Base-by-base conservation (phyloP, 306 rosid species). In the Lagenaria siceraria region DNA sequence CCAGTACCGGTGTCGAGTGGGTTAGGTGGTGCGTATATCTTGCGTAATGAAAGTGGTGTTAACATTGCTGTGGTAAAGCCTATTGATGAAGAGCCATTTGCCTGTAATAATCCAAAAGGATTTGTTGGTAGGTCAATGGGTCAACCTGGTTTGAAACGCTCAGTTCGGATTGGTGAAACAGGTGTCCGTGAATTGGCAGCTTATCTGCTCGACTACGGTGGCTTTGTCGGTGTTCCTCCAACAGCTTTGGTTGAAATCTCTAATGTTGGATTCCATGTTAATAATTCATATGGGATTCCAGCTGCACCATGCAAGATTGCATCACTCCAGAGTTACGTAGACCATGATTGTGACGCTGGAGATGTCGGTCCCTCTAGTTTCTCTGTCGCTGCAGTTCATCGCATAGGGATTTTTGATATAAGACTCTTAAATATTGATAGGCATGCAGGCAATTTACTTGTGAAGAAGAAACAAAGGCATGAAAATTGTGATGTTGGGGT, bases 391-490 rank as follows among this genome's bases (percentile, higher is more conserved):
- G 87, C 97, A 2, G 96, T 94, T 63, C 98, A 94, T 81, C 82
- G 79, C 35, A 87, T 94, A 29, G 98, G 96, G 52, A 90, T 90
- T 81, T 71, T 94, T 1, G 96, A 94, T 80, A 82, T 92, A 33
- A 83, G 97, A 71, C 84, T 92, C 18, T 69, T 94, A 46, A 94
- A 94, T 80, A 97, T 94, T 52, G 98, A 94, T 15, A 83, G 98
- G 85, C 96, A 94, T 77, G 97, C 97, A 18, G 98, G 97, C 35
- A 94, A 94, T 66, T 87, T 94, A 80, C 98, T 94, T 59, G 89
- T 91, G 35, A 87, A 87, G 88, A 86, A 82, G 87, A 86, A 82
- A 14, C 87, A 88, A 7, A 86, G 81, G 49, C 64, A 38, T 0
- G 69, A 52, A 4, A 75, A 58, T 51, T 76, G 71, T 77, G 80